Percentiles rank a stretch among this genome's conserved stretches.
Conservation (phyloP, 2,329 filamentous ascomycete species). For the Zasmidium angulare region DNA sequence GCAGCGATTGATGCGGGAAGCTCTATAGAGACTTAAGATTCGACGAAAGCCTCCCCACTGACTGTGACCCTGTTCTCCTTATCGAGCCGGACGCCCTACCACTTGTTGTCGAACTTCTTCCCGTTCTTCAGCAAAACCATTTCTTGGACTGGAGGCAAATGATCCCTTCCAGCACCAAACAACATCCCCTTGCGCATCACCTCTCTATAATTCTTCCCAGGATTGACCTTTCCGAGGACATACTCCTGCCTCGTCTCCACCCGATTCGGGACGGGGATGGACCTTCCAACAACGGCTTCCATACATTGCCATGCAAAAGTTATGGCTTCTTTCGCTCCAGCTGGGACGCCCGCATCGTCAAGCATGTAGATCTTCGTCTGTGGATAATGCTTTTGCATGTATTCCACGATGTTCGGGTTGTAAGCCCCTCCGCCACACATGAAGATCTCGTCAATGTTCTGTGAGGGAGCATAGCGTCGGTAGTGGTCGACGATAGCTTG, state of each 20-base stretch:
- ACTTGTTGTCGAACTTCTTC: constrained; percentile 50
- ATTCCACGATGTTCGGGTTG: constrained; percentile 58
- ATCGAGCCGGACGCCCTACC: constrained; percentile 29
- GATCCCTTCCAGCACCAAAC: constrained; percentile 47
- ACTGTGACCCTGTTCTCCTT: too few species aligned
- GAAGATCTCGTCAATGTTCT: constrained; percentile 56
- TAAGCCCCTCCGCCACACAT: constrained; percentile 61
- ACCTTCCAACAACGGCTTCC: constrained; percentile 57
- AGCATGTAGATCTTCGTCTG: constrained; percentile 54
- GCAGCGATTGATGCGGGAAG: too few species aligned
- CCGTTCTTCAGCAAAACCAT: constrained; percentile 43
- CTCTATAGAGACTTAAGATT: too few species aligned
- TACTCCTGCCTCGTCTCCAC: constrained; percentile 55
- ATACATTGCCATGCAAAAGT: constrained; percentile 63
- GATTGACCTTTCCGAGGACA: constrained; percentile 56
- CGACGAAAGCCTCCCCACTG: too few species aligned
- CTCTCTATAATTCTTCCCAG: constrained; percentile 55
- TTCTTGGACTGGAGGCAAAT: constrained; percentile 50
- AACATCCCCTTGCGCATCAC: constrained; percentile 54
- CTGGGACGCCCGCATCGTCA: constrained; percentile 58
- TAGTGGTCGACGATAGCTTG: constrained; percentile 58
- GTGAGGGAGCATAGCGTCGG: constrained; percentile 49
- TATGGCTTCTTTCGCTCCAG: constrained; percentile 59
- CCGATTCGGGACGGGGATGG: constrained; percentile 54
- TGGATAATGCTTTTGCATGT: constrained; percentile 52